phyloP scores from a whole-genome alignment of 1,284 basidiomycete species.

The Stygiomarasmius scandens region DNA sequence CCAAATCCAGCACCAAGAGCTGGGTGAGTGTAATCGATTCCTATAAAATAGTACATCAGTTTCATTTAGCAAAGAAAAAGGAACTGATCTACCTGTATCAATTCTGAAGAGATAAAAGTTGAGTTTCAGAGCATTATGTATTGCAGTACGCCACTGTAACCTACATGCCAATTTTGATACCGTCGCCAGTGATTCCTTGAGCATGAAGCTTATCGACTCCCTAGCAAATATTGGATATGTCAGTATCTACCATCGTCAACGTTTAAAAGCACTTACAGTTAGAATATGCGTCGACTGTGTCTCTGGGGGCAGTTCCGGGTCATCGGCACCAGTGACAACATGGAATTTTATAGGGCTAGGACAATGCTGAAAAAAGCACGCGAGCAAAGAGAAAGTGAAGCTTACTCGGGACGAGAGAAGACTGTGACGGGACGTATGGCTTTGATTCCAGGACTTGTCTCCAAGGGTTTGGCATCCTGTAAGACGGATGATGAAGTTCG shows the following conservation, averaged over 20 bases:
- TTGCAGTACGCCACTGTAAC: constrained; percentile 16
- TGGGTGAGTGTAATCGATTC: constrained; percentile 63
- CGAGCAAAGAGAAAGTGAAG: neutral
- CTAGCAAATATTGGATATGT: constrained; percentile 21
- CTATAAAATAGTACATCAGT: neutral
- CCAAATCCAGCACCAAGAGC: constrained; percentile 67
- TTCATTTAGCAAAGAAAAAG: neutral
- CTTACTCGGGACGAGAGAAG: constrained; percentile 36
- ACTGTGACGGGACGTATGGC: constrained; percentile 40
- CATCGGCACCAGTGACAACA: constrained; percentile 35
- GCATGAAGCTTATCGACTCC: constrained; percentile 51
- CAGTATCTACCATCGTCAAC: constrained; percentile 17
- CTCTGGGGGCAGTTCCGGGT: constrained; percentile 35
- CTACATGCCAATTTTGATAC: constrained; percentile 50
- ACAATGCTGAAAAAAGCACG: constrained; percentile 4
- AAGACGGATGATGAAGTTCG: neutral
- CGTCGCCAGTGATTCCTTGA: constrained; percentile 42
- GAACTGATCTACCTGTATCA: constrained; percentile 30
- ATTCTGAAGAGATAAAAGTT: constrained; percentile 14
- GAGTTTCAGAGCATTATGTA: neutral
- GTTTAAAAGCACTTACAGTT: constrained; percentile 35
- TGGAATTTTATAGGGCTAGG: constrained; percentile 30
- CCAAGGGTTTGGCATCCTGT: constrained; percentile 36
- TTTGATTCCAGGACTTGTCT: constrained; percentile 38
- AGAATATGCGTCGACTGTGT: constrained; percentile 40